Evolutionary conservation across 2,329 filamentous ascomycete species (phyloP).

Genomic region (Fusarium poae): DNA sequence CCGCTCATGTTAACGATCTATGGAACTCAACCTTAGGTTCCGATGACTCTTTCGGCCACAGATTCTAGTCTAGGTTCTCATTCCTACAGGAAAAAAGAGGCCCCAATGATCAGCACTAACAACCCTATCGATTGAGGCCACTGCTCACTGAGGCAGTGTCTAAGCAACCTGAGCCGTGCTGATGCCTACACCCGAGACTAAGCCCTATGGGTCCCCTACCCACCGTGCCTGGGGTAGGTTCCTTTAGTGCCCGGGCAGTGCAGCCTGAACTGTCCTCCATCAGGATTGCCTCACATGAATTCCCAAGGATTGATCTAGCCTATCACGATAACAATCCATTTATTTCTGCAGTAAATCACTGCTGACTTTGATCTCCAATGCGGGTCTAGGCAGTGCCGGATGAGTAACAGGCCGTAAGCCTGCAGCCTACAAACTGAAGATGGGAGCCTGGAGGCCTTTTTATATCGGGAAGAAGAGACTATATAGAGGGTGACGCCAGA

Average conservation of each 20-base stretch:
- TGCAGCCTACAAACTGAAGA: neutral
- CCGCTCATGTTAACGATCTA: neutral
- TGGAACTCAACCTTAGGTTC: neutral
- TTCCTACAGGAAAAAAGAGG: neutral
- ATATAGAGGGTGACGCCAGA: slow-evolving; percentile 15
- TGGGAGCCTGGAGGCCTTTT: neutral
- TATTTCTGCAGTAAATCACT: neutral
- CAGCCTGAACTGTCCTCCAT: slow-evolving; percentile 2
- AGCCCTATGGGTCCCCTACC: slow-evolving; percentile 19
- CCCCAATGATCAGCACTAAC: neutral
- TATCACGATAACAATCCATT: neutral
- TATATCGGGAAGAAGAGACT: neutral
- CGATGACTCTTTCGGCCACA: slow-evolving; percentile 11
- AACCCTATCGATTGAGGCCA: neutral
- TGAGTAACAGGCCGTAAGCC: slow-evolving; percentile 35
- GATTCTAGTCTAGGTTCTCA: neutral
- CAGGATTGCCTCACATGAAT: slow-evolving; percentile 3
- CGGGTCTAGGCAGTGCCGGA: slow-evolving; percentile 17
- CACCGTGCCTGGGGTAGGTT: slow-evolving; percentile 22
- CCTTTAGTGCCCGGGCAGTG: slow-evolving; percentile 21
- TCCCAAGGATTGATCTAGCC: neutral
- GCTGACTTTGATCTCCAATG: neutral
- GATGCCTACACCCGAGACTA: slow-evolving; percentile 14
- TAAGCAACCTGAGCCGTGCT: neutral
- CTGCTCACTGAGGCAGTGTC: slow-evolving; percentile 4